These are phyloP conservation scores for Psilocybe cubensis DNA, from an alignment of 768 basidiomycete genomes.

Conservation along the genomic window DNA sequence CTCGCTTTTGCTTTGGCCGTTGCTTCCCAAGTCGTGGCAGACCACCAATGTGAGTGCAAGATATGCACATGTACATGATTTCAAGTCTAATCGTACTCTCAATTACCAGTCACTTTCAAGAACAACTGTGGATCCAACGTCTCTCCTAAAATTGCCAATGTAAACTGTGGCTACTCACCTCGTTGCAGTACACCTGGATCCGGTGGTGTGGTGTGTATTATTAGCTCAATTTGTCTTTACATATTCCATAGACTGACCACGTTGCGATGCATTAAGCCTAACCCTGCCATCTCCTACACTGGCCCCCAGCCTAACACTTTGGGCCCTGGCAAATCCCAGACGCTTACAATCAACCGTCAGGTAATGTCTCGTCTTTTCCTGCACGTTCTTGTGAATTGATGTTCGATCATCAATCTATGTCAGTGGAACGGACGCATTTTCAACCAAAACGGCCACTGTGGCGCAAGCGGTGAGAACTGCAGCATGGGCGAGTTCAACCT, in stretches of 20 bases:
- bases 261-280: constrained; percentile 21
- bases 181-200: constrained; percentile 38
- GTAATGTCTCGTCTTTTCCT: constrained; percentile 12
- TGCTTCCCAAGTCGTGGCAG: constrained; percentile 15
- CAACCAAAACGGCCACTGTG: constrained; percentile 39
- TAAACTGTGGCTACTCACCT: constrained; percentile 44
- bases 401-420: background rate
- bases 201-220: constrained; percentile 31
- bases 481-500: constrained; percentile 44
- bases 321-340: constrained; percentile 28
- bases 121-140: constrained; percentile 36
- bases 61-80: background rate
- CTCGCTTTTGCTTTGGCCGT: constrained; percentile 1
- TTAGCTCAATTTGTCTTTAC: background rate
- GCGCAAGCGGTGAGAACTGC: constrained; percentile 40
- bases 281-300: constrained; percentile 34
- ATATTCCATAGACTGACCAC: background rate
- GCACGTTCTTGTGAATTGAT: background rate
- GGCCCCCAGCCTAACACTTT: constrained; percentile 37
- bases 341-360: constrained; percentile 31
- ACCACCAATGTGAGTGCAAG: constrained; percentile 22
- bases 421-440: constrained; percentile 48
- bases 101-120: constrained; percentile 31
- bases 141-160: constrained; percentile 39
- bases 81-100: background rate